Evolutionary conservation across 2,329 filamentous ascomycete species (phyloP), one percentile per base, ranked within the genome.

Genomic region (Colletotrichum lindemuthianum): DNA sequence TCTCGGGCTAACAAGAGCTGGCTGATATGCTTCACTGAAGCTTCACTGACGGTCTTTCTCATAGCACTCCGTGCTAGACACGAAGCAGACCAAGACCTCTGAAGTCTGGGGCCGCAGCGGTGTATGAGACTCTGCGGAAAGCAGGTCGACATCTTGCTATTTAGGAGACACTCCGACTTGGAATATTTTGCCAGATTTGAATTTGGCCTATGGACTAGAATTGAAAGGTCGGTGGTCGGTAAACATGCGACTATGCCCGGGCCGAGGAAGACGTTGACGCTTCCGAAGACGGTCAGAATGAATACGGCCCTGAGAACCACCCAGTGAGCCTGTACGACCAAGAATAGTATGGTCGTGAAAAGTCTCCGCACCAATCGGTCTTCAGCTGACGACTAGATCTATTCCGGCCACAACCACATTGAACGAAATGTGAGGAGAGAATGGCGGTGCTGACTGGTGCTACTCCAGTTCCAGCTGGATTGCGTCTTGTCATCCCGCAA

Each of bases 171-270:
- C 4, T 24, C 24, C 24, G 24, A 24, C 24, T 24, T 5, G 24
- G 24, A 1, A 24, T 24, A 5, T 24, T 24, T 24, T 24, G 5
- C 24, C 4, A 24, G 24, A 24, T 24, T 24, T 24, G 1, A 24
- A 4, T 5, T 24, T 24, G 4, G 24, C 24, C 24, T 24, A 4
- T 2, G 24, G 24, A 24, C 4, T 24, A 5, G 5, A 24, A 24
- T 5, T 24, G 24, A 24, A 3, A 24, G 5, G 24, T 24, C 24
- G 24, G 69, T 71, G 72, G 63, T 77, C 74, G 24, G 69, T 60
- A 33, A 75, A 71, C 72, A 76, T 75, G 10, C 70, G 3, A 73
- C 75, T 24, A 73, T 74, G 24, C 76, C 65, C 2, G 73, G 73
- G 32, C 74, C 73, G 16, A 77, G 67, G 67, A 77, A 77, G 45